Base-by-base conservation (phyloP, 345 rosid genomes). In the Salix caprea region DNA sequence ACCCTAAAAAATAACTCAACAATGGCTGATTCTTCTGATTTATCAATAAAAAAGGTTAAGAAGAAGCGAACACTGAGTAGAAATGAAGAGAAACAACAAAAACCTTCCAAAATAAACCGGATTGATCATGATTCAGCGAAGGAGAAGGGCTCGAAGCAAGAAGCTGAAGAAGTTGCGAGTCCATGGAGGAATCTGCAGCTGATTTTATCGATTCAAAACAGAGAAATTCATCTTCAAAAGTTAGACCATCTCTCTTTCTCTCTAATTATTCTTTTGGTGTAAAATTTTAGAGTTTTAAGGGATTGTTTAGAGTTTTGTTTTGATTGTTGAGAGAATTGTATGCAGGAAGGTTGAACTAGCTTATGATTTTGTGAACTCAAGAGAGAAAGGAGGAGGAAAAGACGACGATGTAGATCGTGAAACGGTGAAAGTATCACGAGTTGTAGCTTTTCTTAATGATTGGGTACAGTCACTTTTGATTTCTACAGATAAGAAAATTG, bases 331-430 rank as follows among this genome's bases (percentile, higher is more conserved):
- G 62, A 15, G 68, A 58, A 70, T 65, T 69, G 26, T 67, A 67
- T 88, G 87, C 97, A 93, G 98, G 88, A 96, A 93, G 85, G 83
- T 96, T 77, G 96, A 86, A 67, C 52, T 91, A 40, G 92, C 89
- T 75, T 88, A 81, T 65, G 62, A 67, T 84, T 91, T 78, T 77
- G 91, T 91, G 46, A 81, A 82, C 72, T 73, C 14, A 28, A 82
- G 80, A 73, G 81, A 30, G 32, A 72, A 81, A 71, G 84, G 74
- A 77, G 78, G 58, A 30, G 81, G 65, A 24, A 73, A 62, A 80
- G 84, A 67, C 28, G 78, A 62, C 24, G 84, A 81, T n/a, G 91
- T 82, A 76, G 88, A 89, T 65, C 56, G 50, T 77, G 92, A 93
- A 76, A 88, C 81, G 32, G 97, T 93, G 79, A 85, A 87, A 70